phyloP scores from a whole-genome alignment of 805 yeast genomes.

The Saturnispora sanitii region DNA sequence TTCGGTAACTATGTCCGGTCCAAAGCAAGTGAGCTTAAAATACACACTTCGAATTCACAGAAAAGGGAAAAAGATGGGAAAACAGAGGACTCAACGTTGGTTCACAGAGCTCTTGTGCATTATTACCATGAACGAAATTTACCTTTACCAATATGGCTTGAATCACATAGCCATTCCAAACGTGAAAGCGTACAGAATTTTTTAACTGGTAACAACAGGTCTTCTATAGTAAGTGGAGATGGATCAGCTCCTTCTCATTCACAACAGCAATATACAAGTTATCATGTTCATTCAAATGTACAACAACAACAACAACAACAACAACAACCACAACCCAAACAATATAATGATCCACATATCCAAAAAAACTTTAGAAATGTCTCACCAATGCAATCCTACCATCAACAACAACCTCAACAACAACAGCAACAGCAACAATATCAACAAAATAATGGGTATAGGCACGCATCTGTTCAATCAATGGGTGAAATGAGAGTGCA shows the following conservation, averaged over 20 bases:
- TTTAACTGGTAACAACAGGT: too few relatives aligned
- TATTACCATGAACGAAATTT: conserved; percentile 19
- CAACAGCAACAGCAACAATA: neutral
- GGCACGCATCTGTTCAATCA: conserved; percentile 1
- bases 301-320: neutral
- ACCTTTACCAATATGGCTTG: conserved; percentile 24
- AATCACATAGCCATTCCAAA: neutral
- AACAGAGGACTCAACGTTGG: conserved; percentile 26
- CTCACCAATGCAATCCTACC: neutral
- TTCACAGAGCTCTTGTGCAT: conserved; percentile 24
- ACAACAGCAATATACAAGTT: too few relatives aligned
- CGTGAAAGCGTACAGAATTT: too few relatives aligned
- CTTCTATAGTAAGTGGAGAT: neutral
- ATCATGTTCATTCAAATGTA: too few relatives aligned
- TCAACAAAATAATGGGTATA: neutral
- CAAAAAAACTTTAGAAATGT: too few relatives aligned
- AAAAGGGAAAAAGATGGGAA: conserved; percentile 28
- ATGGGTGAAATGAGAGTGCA: neutral
- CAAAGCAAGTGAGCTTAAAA: conserved; percentile 4
- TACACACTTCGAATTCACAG: conserved; percentile 18
- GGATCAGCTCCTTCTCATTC: neutral
- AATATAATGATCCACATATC: neutral
- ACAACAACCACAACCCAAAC: neutral
- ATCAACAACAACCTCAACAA: neutral
- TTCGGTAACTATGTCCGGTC: conserved; percentile 3